Evolutionary conservation across 441 rosid genomes (phyloP), one percentile per base, ranked within the genome.

Genomic region (Melastoma candidum): DNA sequence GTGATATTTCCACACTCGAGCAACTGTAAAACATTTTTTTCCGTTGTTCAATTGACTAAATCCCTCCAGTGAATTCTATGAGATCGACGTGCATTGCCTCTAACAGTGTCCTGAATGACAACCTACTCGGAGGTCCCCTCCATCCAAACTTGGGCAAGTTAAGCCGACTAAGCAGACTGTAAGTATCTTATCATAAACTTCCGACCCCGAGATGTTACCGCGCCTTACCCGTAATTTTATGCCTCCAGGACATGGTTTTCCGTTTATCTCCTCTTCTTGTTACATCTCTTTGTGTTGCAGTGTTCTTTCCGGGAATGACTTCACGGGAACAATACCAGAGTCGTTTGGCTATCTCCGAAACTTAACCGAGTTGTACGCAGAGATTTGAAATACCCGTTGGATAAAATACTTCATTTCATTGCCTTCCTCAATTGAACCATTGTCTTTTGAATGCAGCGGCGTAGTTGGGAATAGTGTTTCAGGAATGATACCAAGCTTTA

Each of bases 401-500:
- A 3, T 32, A 32, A 32, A 17, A 32, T 32, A 32, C 41, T 43
- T 46, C 22, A 17, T 2, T 36, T 1, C 44, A 44, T 12, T 12
- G 61, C 45, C 52, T 13, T 36, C 0, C 13, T 10, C 5, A 6
- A 12, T 26, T 7, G 22, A 17, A 17, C 9, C 12, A 43, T 17
- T 58, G n/a, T 53, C 60, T 17, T 29, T 17, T 56, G 48, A 7
- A 12, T 78, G 71, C 77, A 93, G 93, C 63, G 77, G 89, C 65
- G 69, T 86, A 26, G 99, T 88, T 71, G 99, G 97, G 49, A 93
- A 32, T 71, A 56, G 60, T 53, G 7, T 93, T 45, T 73, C 85
- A 0, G 97, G 98, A 14, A 77, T 72, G 70, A 76, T 93, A 70
- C 98, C 95, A 3, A 71, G 76, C 49, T 76, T 93, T 41, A 82